A percentile compares a stretch with the other conserved stretches of the same genome.
Evolutionary conservation across 1,139 yeast genomes (phyloP).

Genomic region (Debaryomyces nepalensis): DNA sequence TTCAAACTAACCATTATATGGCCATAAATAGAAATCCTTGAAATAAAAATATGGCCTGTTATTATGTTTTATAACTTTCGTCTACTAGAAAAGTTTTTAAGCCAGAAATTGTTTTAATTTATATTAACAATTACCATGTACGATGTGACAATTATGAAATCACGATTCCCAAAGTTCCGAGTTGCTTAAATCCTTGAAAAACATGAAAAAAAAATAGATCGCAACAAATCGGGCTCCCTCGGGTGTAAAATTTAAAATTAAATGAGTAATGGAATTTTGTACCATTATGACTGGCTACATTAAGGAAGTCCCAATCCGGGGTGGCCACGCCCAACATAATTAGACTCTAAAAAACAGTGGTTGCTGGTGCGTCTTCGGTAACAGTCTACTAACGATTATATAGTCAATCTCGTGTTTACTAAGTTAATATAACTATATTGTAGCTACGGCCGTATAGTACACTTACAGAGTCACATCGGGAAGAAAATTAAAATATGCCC

Average conservation of each 20-base stretch:
- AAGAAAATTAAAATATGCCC: not conserved
- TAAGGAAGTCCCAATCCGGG: not conserved
- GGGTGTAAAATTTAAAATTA: conserved; percentile 10
- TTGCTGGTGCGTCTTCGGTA: no score
- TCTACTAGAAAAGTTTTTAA: conserved; percentile 1
- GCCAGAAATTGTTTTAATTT: conserved; percentile 3
- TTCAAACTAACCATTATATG: conserved; percentile 7
- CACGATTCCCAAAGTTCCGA: conserved; percentile 5
- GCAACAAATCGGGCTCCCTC: conserved; percentile 10
- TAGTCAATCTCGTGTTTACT: not conserved
- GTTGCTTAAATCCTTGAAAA: conserved; percentile 6
- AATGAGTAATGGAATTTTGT: conserved; percentile 9
- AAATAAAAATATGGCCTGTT: not conserved
- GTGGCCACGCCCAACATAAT: no score
- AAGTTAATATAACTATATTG: not conserved
- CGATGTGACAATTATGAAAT: conserved; percentile 1
- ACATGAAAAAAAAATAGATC: conserved; percentile 8
- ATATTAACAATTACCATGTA: conserved; percentile 3
- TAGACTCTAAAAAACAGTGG: not conserved
- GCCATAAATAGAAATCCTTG: not conserved
- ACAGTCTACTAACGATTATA: not conserved
- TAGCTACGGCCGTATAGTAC: no score
- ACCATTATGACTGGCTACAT: conserved; percentile 6
- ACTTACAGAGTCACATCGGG: not conserved
- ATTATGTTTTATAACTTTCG: not conserved